Percentiles rank a stretch among this genome's conserved stretches.
Evolutionary conservation across 2,329 filamentous ascomycete genomes (phyloP).

Genomic region (Phialophora chinensis): DNA sequence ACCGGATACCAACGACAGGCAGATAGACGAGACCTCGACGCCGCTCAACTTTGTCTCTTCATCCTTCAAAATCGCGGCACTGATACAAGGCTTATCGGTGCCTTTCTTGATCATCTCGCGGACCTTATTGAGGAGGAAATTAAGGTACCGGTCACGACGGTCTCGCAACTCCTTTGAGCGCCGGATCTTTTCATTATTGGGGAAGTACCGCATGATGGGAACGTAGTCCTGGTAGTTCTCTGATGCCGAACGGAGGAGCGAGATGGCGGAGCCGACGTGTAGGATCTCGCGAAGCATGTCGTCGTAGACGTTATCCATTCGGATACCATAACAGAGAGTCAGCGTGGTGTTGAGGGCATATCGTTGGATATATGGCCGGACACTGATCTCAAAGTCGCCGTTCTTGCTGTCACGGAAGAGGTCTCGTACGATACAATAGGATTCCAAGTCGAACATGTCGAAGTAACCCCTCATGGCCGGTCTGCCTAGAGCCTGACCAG

Average conservation of each 20-base stretch:
- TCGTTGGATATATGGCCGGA: conserved; percentile 70
- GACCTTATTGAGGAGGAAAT: conserved; percentile 60
- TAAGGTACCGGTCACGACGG: conserved; percentile 68
- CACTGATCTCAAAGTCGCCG: conserved; percentile 67
- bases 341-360: conserved; percentile 74
- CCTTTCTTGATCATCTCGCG: conserved; percentile 63
- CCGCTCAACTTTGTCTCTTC: conserved; percentile 68
- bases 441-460: conserved; percentile 77
- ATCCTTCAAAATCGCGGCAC: conserved; percentile 69
- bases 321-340: conserved; percentile 75
- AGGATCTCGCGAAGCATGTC: conserved; percentile 73
- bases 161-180: conserved; percentile 64
- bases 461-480: conserved; percentile 74
- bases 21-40: conserved; percentile 75
- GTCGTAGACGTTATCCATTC: conserved; percentile 71
- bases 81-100: conserved; percentile 68
- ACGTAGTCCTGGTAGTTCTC: conserved; percentile 84
- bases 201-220: conserved; percentile 67
- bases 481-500: conserved; percentile 73
- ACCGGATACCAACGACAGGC: conserved; percentile 75
- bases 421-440: conserved; percentile 70
- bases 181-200: conserved; percentile 59
- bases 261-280: conserved; percentile 74
- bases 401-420: conserved; percentile 65
- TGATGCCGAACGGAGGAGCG: conserved; percentile 74